Conservation (phyloP, 106 monocot species). For the Cymbidium sinense region DNA sequence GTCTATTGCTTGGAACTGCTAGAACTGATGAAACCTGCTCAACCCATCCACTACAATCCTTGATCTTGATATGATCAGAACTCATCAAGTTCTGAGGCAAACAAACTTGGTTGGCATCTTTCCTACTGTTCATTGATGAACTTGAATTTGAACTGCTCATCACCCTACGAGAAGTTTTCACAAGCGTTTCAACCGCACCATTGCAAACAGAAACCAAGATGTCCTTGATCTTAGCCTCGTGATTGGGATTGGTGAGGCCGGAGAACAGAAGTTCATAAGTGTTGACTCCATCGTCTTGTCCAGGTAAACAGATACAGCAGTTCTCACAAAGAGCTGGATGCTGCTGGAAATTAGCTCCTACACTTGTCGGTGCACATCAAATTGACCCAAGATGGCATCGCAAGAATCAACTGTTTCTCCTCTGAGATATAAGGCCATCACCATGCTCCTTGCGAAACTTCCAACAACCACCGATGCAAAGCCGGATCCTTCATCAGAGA, state of each 20-base stretch:
- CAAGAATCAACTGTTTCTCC: background rate
- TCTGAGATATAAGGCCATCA: conserved; percentile 29
- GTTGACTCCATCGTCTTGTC: conserved; percentile 76
- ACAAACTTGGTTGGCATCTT: background rate
- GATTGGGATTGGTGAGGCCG: conserved; percentile 65
- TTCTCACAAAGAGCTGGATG: conserved; percentile 54
- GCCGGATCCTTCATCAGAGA: conserved; percentile 43
- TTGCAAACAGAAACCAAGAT: conserved; percentile 64
- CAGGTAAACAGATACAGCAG: conserved; percentile 63
- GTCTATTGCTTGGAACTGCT: conserved; percentile 55
- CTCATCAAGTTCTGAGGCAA: background rate
- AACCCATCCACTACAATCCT: conserved; percentile 30
- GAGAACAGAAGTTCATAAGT: conserved; percentile 58
- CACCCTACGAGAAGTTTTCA: conserved; percentile 61
- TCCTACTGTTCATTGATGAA: background rate
- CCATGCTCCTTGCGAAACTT: conserved; percentile 58
- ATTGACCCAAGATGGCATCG: conserved; percentile 31
- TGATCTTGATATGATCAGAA: conserved; percentile 5
- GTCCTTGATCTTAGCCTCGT: conserved; percentile 70
- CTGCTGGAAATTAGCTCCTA: conserved; percentile 39
- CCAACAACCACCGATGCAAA: conserved; percentile 52
- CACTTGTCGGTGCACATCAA: conserved; percentile 31
- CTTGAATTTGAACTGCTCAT: conserved; percentile 17
- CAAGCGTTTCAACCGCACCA: conserved; percentile 74
- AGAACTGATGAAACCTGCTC: conserved; percentile 43